Evolutionary conservation across 176 grass and related monocot species (phyloP), one percentile per base, ranked within the genome.

Genomic region (Puya raimondii): DNA sequence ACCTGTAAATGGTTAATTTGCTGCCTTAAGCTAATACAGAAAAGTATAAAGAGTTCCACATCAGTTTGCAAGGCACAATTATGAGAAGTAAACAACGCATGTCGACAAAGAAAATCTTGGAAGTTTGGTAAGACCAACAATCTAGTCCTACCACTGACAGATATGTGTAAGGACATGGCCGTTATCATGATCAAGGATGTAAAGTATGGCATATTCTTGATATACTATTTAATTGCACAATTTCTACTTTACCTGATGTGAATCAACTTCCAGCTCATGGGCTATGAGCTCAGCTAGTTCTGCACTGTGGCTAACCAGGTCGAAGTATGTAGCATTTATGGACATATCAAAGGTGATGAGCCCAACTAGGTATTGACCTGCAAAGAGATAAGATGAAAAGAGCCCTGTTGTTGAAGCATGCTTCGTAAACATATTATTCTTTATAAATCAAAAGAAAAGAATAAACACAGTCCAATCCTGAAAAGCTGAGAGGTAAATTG

Each of bases 311-410:
- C 90, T 89, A 74, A 83, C 81, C 63, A 99, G 72, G 75, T 79
- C 83, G 47, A 75, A 57, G 75, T 84, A 88, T 63, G 87, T 94
- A 80, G 91, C 82, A 86, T 99, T 99, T 76, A 94, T 88, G 15
- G 80, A 85, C 95, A 99, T 91, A 76, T 94, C 87, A 76, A 99
- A 73, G 50, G 87, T 88, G 57, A 99, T 99, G 57, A 82, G 73
- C 53, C 95, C 95, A 70, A 99, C 79, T 85, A 88, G 83, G 81
- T 85, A 88, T 71, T 99, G 76, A 42, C 71, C 95, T 99, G 87
- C 66, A 80, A 64, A 74, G 12, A 56, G 52, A 48, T 20, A 54
- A 27, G 16, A 49, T 48, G 18, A 78, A 79, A 13, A 53, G 15
- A 12, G 2, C 10, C 20, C 6, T 20, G 21, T 61, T 7, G 16